phyloP scores from a whole-genome alignment of 768 basidiomycete genomes.

The Mycena epipterygia region DNA sequence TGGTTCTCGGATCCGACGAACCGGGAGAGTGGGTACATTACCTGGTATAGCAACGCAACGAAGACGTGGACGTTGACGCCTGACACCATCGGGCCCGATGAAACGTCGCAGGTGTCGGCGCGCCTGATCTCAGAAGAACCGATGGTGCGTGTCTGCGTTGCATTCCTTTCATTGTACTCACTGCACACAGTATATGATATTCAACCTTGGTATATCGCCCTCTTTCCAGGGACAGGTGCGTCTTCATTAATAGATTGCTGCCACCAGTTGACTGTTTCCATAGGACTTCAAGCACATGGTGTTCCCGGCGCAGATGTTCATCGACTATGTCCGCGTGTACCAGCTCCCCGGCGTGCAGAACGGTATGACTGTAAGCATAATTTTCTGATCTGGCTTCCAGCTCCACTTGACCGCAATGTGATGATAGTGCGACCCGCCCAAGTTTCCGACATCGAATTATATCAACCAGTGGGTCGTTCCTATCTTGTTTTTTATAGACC shows the following conservation, averaged over 20 bases:
- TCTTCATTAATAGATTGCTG: too few relatives aligned
- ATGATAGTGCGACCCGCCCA: too few relatives aligned
- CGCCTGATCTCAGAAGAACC: constrained; percentile 76
- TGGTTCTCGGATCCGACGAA: constrained; percentile 69
- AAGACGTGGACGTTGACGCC: constrained; percentile 72
- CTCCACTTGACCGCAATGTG: constrained; percentile 74
- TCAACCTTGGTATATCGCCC: constrained; percentile 88
- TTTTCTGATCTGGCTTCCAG: too few relatives aligned
- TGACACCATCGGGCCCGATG: constrained; percentile 67
- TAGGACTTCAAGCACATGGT: constrained; percentile 77
- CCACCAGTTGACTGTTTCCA: too few relatives aligned
- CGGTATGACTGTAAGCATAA: too few relatives aligned
- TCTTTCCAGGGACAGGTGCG: constrained; percentile 81
- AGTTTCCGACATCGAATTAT: constrained; percentile 90
- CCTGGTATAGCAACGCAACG: constrained; percentile 70
- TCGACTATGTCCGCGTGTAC: constrained; percentile 94
- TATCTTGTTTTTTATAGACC: neutral
- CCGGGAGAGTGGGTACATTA: constrained; percentile 59
- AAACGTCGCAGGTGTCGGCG: constrained; percentile 57
- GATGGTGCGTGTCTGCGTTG: too few relatives aligned
- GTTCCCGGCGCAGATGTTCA: constrained; percentile 85
- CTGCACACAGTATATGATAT: constrained; percentile 85
- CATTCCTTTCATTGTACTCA: too few relatives aligned
- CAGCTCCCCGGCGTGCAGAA: constrained; percentile 81
- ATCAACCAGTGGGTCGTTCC: constrained; percentile 60